phyloP scores from a whole-genome alignment of 2,329 filamentous ascomycete species.

The Diaporthe batatas region DNA sequence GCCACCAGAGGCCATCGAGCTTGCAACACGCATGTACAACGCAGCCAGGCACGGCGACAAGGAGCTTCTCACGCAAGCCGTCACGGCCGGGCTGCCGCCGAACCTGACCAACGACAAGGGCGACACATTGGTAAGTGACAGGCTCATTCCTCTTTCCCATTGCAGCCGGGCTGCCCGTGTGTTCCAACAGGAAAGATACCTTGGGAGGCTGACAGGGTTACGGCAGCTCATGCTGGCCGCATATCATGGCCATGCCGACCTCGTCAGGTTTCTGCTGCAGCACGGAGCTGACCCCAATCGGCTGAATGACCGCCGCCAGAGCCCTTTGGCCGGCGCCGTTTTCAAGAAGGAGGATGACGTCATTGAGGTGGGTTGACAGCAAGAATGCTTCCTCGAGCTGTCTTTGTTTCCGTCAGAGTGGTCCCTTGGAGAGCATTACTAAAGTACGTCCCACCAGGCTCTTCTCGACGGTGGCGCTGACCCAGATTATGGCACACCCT shows the following conservation, averaged over 20 bases:
- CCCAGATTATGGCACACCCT: slow-evolving; percentile 65
- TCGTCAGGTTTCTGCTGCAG: slow-evolving; percentile 71
- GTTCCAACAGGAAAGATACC: neutral
- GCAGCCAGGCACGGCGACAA: slow-evolving; percentile 72
- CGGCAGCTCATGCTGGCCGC: slow-evolving; percentile 77
- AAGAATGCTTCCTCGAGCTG: neutral
- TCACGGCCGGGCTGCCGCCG: slow-evolving; percentile 74
- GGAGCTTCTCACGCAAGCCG: slow-evolving; percentile 70
- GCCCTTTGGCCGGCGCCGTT: slow-evolving; percentile 77
- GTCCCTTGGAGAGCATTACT: neutral
- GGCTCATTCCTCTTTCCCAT: too few relatives aligned
- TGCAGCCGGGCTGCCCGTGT: neutral
- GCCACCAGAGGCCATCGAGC: slow-evolving; percentile 74
- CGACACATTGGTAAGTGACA: slow-evolving; percentile 71
- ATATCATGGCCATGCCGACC: slow-evolving; percentile 75
- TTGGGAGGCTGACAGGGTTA: slow-evolving; percentile 6
- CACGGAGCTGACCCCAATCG: slow-evolving; percentile 76
- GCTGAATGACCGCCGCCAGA: slow-evolving; percentile 77
- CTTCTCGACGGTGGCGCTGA: slow-evolving; percentile 67
- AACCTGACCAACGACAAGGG: slow-evolving; percentile 82
- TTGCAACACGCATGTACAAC: slow-evolving; percentile 77
- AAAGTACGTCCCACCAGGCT: slow-evolving; percentile 48
- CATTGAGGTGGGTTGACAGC: slow-evolving; percentile 61
- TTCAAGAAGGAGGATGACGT: slow-evolving; percentile 79
- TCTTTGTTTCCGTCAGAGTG: too few relatives aligned